Percentiles rank a stretch among this genome's conserved stretches.
Evolutionary conservation across 305 asterid species (phyloP).

Genomic region (Petunia hybrid): DNA sequence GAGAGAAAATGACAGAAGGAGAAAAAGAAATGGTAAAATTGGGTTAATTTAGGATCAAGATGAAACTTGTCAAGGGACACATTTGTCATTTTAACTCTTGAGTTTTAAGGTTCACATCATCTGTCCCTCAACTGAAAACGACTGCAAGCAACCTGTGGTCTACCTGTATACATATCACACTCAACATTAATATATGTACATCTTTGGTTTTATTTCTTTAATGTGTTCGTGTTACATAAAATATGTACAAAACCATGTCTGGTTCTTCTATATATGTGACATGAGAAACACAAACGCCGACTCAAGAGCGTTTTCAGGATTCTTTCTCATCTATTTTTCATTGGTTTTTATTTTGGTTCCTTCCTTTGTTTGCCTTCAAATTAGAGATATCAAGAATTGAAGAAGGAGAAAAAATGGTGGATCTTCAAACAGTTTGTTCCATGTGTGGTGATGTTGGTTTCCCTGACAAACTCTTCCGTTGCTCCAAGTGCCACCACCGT

Average conservation of each 20-base stretch:
- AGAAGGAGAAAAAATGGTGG: slow-evolving; percentile 56
- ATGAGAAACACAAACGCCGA: background rate
- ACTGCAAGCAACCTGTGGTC: slow-evolving; percentile 43
- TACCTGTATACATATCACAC: slow-evolving; percentile 32
- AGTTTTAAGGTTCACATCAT: slow-evolving; percentile 26
- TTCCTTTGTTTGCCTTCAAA: background rate
- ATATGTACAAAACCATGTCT: background rate
- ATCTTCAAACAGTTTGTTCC: slow-evolving; percentile 76
- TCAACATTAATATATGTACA: slow-evolving; percentile 5
- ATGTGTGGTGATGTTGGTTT: slow-evolving; percentile 96
- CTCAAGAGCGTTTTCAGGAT: background rate
- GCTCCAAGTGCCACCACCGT: slow-evolving; percentile 83
- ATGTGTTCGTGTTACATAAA: slow-evolving; percentile 16
- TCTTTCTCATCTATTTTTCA: background rate
- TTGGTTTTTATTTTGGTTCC: background rate
- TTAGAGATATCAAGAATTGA: background rate
- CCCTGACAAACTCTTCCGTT: slow-evolving; percentile 85
- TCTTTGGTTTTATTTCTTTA: background rate
- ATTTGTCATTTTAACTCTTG: background rate
- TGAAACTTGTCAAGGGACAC: background rate
- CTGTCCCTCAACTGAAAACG: slow-evolving; percentile 44
- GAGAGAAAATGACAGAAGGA: background rate
- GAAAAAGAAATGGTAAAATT: background rate
- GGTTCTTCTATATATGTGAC: background rate
- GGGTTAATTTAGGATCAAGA: background rate